Conservation (phyloP, 1,284 basidiomycete species). For the Leccinum proliferum region DNA sequence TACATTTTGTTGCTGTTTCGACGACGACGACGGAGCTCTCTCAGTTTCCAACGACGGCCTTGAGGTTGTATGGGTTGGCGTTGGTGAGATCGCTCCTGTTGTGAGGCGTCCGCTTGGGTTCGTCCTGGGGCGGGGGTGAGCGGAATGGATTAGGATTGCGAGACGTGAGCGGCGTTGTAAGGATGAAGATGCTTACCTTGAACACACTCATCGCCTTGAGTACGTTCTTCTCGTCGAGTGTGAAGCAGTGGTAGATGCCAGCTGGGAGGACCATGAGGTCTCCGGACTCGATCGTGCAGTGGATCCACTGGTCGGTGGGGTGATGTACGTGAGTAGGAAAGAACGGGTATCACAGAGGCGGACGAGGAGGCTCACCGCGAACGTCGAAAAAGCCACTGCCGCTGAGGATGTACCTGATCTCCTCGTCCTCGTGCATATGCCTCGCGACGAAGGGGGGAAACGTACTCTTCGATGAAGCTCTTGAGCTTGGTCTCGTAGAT, state of each 20-base stretch:
- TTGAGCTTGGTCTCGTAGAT: slow-evolving; percentile 76
- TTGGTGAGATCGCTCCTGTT: slow-evolving; percentile 44
- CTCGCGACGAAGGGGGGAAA: slow-evolving; percentile 19
- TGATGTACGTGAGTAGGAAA: slow-evolving; percentile 12
- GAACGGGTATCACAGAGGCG: background rate
- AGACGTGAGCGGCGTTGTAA: too few relatives aligned
- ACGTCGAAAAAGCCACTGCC: slow-evolving; percentile 87
- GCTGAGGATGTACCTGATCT: slow-evolving; percentile 79
- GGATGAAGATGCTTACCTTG: slow-evolving; percentile 31
- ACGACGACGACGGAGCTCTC: background rate
- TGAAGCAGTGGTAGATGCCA: slow-evolving; percentile 86
- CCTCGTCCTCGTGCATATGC: slow-evolving; percentile 86
- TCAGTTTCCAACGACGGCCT: slow-evolving; percentile 34
- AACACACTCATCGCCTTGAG: slow-evolving; percentile 71
- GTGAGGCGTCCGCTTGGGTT: too few relatives aligned
- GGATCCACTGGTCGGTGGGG: slow-evolving; percentile 66
- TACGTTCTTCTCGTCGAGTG: slow-evolving; percentile 64
- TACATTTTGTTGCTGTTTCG: background rate
- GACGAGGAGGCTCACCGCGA: slow-evolving; percentile 44
- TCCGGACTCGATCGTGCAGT: slow-evolving; percentile 60
- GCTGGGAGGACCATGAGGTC: slow-evolving; percentile 69
- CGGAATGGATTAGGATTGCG: too few relatives aligned
- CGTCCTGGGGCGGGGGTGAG: too few relatives aligned
- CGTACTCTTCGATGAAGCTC: slow-evolving; percentile 77
- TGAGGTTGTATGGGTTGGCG: slow-evolving; percentile 54